Conservation (phyloP, 2,329 filamentous ascomycete species). For the Herpotrichia juniperi region DNA sequence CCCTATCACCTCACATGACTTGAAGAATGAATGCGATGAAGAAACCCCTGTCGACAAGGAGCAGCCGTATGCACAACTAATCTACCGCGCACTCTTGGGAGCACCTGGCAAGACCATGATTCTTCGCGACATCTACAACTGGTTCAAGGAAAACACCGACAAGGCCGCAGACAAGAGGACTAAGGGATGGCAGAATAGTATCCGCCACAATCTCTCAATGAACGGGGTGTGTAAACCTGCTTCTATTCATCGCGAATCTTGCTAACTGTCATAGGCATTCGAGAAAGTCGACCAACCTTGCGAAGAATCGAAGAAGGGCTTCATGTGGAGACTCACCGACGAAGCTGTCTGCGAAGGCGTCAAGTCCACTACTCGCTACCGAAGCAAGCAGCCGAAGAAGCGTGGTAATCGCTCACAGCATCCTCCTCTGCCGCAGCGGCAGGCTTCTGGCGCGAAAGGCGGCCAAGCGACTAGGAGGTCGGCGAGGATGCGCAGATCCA, state of each 20-base stretch:
- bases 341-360: constrained; percentile 75
- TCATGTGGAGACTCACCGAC: constrained; percentile 77
- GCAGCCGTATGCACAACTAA: constrained; percentile 81
- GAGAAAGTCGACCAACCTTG: constrained; percentile 56
- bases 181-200: constrained; percentile 90
- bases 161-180: constrained; percentile 67
- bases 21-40: constrained; percentile 17
- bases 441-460: constrained; percentile 53
- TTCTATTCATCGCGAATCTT: constrained; percentile 2
- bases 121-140: constrained; percentile 86
- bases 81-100: constrained; percentile 76
- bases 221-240: constrained; percentile 70
- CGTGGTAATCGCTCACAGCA: constrained; percentile 36
- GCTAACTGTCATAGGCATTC: constrained; percentile 55
- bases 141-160: constrained; percentile 82
- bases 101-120: constrained; percentile 72
- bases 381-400: constrained; percentile 53
- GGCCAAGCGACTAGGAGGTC: constrained; percentile 49
- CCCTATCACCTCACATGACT: constrained; percentile 12
- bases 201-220: constrained; percentile 95
- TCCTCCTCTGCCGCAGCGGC: constrained; percentile 46
- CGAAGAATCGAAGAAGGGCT: constrained; percentile 68
- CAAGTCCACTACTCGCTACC: constrained; percentile 76
- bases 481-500: constrained; percentile 26
- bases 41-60: constrained; percentile 48